A percentile compares a stretch with the other conserved stretches of the same genome.
Evolutionary conservation across 2,329 filamentous ascomycete species (phyloP).

Genomic region (Aquanectria penicillioides): DNA sequence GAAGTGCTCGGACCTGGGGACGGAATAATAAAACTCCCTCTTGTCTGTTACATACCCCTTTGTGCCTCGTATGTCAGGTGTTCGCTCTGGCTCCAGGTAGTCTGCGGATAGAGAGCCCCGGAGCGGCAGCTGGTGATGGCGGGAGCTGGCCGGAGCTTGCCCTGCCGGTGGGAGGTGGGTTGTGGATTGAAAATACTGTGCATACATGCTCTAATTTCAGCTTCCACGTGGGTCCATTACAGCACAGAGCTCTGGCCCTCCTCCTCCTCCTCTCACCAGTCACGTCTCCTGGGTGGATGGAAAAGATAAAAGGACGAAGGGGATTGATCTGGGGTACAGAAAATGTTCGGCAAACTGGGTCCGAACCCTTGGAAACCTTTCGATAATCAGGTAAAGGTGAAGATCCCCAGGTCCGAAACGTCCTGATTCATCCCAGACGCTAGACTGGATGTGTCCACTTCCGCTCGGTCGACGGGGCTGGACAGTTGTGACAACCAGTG

Average conservation of each 20-base stretch:
- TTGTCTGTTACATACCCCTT: too few relatives aligned
- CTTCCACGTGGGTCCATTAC: too few relatives aligned
- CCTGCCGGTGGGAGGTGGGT: too few relatives aligned
- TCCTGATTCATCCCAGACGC: background rate
- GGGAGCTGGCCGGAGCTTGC: too few relatives aligned
- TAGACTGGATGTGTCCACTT: slow-evolving; percentile 17
- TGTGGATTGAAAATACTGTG: too few relatives aligned
- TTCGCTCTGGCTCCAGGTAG: too few relatives aligned
- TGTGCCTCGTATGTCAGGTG: too few relatives aligned
- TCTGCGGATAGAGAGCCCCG: too few relatives aligned
- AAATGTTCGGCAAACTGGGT: slow-evolving; percentile 19
- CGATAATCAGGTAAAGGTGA: slow-evolving; percentile 6
- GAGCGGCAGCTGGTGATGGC: too few relatives aligned
- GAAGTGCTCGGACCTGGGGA: too few relatives aligned
- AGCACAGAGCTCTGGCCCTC: background rate
- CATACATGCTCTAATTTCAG: too few relatives aligned
- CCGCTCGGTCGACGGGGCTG: slow-evolving; percentile 39
- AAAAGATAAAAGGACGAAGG: slow-evolving; percentile 22
- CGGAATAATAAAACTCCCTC: too few relatives aligned
- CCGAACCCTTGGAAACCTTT: slow-evolving; percentile 16
- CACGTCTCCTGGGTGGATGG: slow-evolving; percentile 20
- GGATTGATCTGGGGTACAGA: slow-evolving; percentile 11
- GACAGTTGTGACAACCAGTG: slow-evolving; percentile 25
- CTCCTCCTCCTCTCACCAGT: background rate
- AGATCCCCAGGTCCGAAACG: slow-evolving; percentile 15